These are phyloP conservation scores for Metarhizium guizhouense DNA, from an alignment of 2,329 filamentous ascomycete species.

Conservation along the genomic window DNA sequence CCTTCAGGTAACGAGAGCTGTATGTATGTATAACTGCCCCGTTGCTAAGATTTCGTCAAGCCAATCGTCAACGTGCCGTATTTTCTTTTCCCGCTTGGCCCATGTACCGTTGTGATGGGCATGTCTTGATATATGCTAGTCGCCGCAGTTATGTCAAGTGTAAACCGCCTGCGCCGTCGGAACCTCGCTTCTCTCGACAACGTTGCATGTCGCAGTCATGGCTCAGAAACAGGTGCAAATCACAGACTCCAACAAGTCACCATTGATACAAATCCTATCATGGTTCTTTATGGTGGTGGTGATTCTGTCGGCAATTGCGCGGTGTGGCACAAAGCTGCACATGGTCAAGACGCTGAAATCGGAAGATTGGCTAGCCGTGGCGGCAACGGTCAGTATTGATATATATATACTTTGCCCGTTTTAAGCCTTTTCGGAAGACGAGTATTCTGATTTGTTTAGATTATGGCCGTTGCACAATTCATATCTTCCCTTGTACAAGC, in stretches of 20 bases:
- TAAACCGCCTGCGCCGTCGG: not conserved
- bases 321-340: slow-evolving; percentile 18
- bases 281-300: slow-evolving; percentile 20
- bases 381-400: slow-evolving; percentile 14
- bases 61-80: too few species aligned
- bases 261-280: slow-evolving; percentile 19
- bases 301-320: slow-evolving; percentile 16
- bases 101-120: not conserved
- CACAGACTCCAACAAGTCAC: slow-evolving; percentile 20
- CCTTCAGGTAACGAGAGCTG: too few species aligned
- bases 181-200: not conserved
- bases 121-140: not conserved
- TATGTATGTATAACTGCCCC: too few species aligned
- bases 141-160: too few species aligned
- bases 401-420: not conserved
- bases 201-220: not conserved
- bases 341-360: slow-evolving; percentile 19
- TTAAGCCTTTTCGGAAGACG: not conserved
- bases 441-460: slow-evolving; percentile 2
- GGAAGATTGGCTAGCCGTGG: slow-evolving; percentile 16
- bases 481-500: not conserved
- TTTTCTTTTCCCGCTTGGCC: too few species aligned
- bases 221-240: slow-evolving; percentile 13
- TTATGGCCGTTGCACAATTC: slow-evolving; percentile 12
- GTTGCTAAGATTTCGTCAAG: too few species aligned